Base-by-base conservation (phyloP, 768 basidiomycete genomes). In the Mycena kentingensis region DNA sequence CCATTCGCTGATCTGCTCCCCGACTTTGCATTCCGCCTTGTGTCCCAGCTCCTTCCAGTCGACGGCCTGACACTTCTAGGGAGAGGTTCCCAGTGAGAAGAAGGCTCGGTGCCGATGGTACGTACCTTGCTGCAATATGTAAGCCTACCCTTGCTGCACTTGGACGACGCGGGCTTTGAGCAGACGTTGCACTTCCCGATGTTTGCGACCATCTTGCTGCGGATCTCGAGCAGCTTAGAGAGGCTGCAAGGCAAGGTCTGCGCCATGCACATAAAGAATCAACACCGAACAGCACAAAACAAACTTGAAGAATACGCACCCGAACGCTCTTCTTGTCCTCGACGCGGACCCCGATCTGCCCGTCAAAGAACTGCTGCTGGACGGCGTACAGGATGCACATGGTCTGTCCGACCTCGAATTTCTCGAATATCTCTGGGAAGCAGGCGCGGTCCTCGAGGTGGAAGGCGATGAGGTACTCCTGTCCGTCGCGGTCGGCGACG, bases 341-440 rank as follows among this genome's bases (percentile, higher is more conserved):
- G 6, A 66, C 51, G 1, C 65, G 55, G 16, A 70, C 51, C 4
- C 68, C 68, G 21, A 60, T 25, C 41, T 67, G 65, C 1, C 70
- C 66, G 57, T 69, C 68, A 28, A 53, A 13, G 25, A 70, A 67
- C 2, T 25, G 5, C 51, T 69, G 67, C 32, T 60, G 49, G 13
- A 51, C 31, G 5, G 70, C 66, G 49, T 70, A 63, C 64, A 67
- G 69, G 38, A 71, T 59, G 26, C 58, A 61, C 43, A 71, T 64
- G 53, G 52, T 68, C 52, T 42, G 60, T 55, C 36, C 59, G 37
- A 51, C 38, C 39, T n/a, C n/a, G n/a, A n/a, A n/a, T n/a, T 52
- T 56, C 54, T 39, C 49, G 29, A 45, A 50, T 44, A 42, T 45
- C 2, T 4, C 46, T 46, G 44, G 41, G 34, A 51, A 54, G 12